Evolutionary conservation across 176 grass and related monocot genomes (phyloP).

Genomic region (Otatea glauca): DNA sequence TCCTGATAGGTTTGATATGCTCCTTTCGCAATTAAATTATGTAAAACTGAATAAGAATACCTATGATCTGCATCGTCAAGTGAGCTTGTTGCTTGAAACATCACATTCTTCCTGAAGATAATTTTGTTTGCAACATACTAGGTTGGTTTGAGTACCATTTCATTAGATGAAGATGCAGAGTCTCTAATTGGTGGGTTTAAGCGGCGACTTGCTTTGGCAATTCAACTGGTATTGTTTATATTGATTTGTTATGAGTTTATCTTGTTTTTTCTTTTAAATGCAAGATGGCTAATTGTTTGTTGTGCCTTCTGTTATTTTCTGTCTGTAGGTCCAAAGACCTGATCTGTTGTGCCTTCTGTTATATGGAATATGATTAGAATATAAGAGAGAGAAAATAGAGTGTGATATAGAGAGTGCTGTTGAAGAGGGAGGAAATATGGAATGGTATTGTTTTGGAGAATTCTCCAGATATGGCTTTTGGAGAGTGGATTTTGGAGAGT

Average conservation of each 20-base stretch:
- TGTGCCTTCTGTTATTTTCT: background rate
- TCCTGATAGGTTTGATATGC: slow-evolving; percentile 79
- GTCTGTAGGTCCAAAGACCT: slow-evolving; percentile 81
- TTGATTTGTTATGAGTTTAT: background rate
- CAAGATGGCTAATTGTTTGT: slow-evolving; percentile 1
- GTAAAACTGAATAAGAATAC: slow-evolving; percentile 23
- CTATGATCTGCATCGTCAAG: background rate
- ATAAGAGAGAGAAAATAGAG: no score
- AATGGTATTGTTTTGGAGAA: no score
- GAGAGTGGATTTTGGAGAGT: no score
- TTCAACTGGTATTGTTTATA: slow-evolving; percentile 72
- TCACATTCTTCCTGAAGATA: background rate
- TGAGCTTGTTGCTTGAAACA: slow-evolving; percentile 16
- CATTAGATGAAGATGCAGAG: slow-evolving; percentile 78
- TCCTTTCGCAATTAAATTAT: slow-evolving; percentile 18
- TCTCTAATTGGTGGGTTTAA: no score
- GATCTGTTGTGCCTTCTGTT: slow-evolving; percentile 50
- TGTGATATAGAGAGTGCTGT: no score
- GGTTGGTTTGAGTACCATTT: slow-evolving; percentile 80
- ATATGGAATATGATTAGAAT: no score
- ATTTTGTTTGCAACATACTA: slow-evolving; percentile 33
- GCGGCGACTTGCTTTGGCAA: slow-evolving; percentile 79
- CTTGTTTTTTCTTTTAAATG: background rate
- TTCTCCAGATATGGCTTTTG: no score
- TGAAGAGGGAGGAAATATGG: no score